Percentiles rank a stretch among this genome's conserved stretches.
These are phyloP conservation scores for Nephelium lappaceum DNA, from an alignment of 345 rosid species.

Conservation along the genomic window DNA sequence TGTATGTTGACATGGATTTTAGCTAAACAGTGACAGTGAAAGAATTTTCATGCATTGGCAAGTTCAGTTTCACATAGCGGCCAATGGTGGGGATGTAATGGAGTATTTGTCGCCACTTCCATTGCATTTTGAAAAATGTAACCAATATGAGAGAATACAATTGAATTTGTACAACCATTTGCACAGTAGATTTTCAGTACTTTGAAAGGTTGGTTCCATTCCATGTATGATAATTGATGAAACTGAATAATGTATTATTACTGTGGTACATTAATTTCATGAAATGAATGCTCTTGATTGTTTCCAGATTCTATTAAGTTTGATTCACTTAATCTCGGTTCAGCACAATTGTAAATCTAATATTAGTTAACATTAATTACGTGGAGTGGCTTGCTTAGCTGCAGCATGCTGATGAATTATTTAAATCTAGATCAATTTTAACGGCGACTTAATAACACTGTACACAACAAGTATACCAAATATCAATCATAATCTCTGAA, in stretches of 20 bases:
- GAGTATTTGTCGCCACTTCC: not conserved
- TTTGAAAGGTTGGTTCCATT: not conserved
- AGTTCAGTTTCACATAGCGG: not conserved
- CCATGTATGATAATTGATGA: not conserved
- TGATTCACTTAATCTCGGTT: too few relatives aligned
- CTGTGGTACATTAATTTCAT: not conserved
- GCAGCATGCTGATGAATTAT: too few relatives aligned
- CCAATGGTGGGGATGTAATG: not conserved
- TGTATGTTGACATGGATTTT: too few relatives aligned
- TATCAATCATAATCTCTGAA: not conserved
- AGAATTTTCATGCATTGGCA: constrained; percentile 1
- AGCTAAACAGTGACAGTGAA: too few relatives aligned
- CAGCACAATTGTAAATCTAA: too few relatives aligned
- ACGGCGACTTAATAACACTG: too few relatives aligned
- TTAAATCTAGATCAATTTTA: too few relatives aligned
- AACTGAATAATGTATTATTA: not conserved
- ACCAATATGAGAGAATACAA: not conserved
- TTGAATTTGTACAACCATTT: constrained; percentile 1
- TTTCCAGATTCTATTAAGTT: not conserved
- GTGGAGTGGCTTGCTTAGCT: too few relatives aligned
- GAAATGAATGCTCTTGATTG: too few relatives aligned
- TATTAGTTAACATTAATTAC: too few relatives aligned
- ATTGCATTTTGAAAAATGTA: not conserved
- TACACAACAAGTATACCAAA: not conserved
- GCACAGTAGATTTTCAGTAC: not conserved